Evolutionary conservation across 345 rosid species (phyloP).

Genomic region (Turritis glabra): DNA sequence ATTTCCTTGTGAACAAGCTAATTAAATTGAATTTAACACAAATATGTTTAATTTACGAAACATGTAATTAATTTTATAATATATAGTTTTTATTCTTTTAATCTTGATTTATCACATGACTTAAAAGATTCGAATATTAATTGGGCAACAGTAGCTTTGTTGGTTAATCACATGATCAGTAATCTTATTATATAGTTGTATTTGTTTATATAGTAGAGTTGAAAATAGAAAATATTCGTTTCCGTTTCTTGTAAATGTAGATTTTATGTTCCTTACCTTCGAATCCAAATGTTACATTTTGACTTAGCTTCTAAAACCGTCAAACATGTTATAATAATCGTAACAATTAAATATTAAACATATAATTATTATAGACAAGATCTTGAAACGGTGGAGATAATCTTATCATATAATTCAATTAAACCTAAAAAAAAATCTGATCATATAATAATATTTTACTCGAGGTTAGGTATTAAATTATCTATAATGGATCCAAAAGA

Average conservation of each 20-base stretch:
- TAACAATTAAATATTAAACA: neutral
- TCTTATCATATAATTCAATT: neutral
- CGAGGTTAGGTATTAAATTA: neutral
- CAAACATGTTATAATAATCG: constrained; percentile 16
- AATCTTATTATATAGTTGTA: neutral
- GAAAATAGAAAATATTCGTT: constrained; percentile 30
- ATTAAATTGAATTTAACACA: constrained; percentile 17
- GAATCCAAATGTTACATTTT: constrained; percentile 25
- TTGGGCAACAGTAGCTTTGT: constrained; percentile 18
- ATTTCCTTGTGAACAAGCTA: constrained; percentile 40
- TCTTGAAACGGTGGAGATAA: neutral
- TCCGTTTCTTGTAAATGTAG: constrained; percentile 29
- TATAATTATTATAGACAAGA: neutral
- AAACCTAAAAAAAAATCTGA: no score
- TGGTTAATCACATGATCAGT: constrained; percentile 3
- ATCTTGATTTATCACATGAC: constrained; percentile 7
- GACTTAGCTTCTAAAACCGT: constrained; percentile 20
- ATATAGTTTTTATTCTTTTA: neutral
- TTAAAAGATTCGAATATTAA: constrained; percentile 31
- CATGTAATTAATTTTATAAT: neutral
- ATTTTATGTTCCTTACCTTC: constrained; percentile 36
- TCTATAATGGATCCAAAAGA: neutral
- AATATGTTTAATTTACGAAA: neutral
- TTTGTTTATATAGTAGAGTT: constrained; percentile 1
- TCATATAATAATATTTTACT: neutral